Evolutionary conservation across 257 asterid genomes (phyloP), one percentile per base, ranked within the genome.

Genomic region (Jaltomata sinuosa): DNA sequence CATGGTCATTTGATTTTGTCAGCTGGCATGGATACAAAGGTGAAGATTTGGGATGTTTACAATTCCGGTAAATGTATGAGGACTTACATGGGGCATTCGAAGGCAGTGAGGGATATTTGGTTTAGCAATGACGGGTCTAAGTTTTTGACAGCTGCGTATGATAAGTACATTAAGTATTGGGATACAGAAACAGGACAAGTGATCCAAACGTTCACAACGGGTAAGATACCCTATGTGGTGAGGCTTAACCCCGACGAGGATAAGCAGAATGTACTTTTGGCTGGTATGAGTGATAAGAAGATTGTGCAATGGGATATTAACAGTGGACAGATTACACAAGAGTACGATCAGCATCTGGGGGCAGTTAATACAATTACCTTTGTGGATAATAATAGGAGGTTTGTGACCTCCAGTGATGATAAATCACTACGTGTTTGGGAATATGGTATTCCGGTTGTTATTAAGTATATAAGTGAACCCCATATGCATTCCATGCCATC

Each of bases 401-500:
- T 97, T 81, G 99, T 97, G 74, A 97, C 99, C 53, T 97, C 98
- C 2, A 97, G 98, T 84, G 99, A 97, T 85, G 98, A 97, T 87
- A 97, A 97, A 85, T 97, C 99, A 0, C 89, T 97, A 27, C 96
- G 98, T 38, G 98, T 97, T 40, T 97, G 99, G 99, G 99, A 97
- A 89, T 97, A 38, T 91, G 99, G 99, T 71, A 97, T 97, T 42
- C 99, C 98, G 0, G 99, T 97, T 86, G 99, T 97, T 85, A 95
- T 97, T 25, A 97, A 97, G 91, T 97, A 97, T 83, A 97, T 97
- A 50, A 97, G 99, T 84, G 98, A 97, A 87, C 98, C 99, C 4
- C 99, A 97, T 81, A 97, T 97, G 99, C 99, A 97, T 85, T 97
- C 99, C 5, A 95, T 97, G 99, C 99, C 99, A 72, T 88, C 99